Percentiles rank a stretch among this genome's conserved stretches.
Conservation (phyloP, 2,329 filamentous ascomycete species). For the Pseudogymnoascus sp. region DNA sequence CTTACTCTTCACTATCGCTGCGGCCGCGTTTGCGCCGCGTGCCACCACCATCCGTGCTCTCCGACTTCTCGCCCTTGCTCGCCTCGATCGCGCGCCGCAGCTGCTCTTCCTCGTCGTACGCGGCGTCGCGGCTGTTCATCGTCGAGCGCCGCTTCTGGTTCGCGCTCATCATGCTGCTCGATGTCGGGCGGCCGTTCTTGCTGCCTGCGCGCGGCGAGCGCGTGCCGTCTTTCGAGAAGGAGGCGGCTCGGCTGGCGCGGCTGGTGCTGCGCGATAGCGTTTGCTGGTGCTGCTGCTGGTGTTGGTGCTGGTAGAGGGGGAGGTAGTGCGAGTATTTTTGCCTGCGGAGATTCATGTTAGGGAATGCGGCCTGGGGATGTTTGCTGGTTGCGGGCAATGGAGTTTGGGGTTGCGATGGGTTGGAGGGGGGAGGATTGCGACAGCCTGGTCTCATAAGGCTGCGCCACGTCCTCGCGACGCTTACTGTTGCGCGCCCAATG, state of each 20-base stretch:
- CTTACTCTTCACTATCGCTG: slow-evolving; percentile 92
- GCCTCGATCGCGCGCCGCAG: slow-evolving; percentile 86
- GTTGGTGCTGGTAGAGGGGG: slow-evolving; percentile 41
- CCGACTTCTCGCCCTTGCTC: slow-evolving; percentile 66
- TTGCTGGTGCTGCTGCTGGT: neutral
- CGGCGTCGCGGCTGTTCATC: slow-evolving; percentile 93
- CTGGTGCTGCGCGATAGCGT: slow-evolving; percentile 46
- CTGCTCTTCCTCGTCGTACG: slow-evolving; percentile 91
- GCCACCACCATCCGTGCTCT: slow-evolving; percentile 39
- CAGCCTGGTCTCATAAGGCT: neutral
- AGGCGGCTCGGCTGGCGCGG: slow-evolving; percentile 55
- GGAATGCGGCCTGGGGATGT: neutral
- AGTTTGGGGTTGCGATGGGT: neutral
- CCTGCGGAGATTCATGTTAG: slow-evolving; percentile 29
- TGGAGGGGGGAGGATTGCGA: neutral
- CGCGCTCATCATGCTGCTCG: slow-evolving; percentile 31
- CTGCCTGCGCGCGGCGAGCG: slow-evolving; percentile 43
- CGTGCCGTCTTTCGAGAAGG: slow-evolving; percentile 54
- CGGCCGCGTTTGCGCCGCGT: slow-evolving; percentile 72
- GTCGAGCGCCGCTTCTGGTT: slow-evolving; percentile 76
- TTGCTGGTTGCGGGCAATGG: slow-evolving; percentile 8
- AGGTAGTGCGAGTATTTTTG: slow-evolving; percentile 61
- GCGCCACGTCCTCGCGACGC: neutral
- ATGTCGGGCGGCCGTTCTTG: slow-evolving; percentile 46
- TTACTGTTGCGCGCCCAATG: neutral